These are phyloP conservation scores for Suhomyces terraborum DNA, from an alignment of 1,139 yeast species.

Conservation along the genomic window DNA sequence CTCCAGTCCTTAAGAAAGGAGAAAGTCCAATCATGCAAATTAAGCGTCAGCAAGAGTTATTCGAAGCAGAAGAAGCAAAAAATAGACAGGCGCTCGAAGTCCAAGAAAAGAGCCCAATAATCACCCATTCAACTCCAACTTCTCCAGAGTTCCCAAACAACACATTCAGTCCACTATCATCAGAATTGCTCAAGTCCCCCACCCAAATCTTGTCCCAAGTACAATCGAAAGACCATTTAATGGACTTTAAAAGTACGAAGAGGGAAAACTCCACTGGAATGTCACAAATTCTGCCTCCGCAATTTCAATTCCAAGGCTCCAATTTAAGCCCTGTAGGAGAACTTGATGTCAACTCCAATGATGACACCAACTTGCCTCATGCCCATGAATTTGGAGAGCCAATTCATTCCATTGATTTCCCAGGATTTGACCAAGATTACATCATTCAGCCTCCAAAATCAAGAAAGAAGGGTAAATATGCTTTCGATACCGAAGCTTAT, in stretches of 20 bases:
- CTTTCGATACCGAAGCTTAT: slow-evolving; percentile 1
- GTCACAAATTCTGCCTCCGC: slow-evolving; percentile 1
- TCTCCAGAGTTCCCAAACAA: neutral
- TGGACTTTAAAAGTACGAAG: neutral
- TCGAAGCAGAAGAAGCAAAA: slow-evolving; percentile 4
- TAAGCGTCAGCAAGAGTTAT: slow-evolving; percentile 27
- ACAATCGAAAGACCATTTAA: neutral
- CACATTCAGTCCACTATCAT: neutral
- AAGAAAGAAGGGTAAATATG: slow-evolving; percentile 12
- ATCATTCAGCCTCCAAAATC: slow-evolving; percentile 9
- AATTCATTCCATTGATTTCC: slow-evolving; percentile 23
- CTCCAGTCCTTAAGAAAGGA: slow-evolving; percentile 38
- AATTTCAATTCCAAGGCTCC: neutral
- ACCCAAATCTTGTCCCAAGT: neutral
- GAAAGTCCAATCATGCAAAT: slow-evolving; percentile 36
- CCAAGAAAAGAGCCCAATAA: neutral
- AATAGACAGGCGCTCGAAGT: neutral
- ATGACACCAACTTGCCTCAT: slow-evolving; percentile 23
- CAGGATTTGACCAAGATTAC: slow-evolving; percentile 30
- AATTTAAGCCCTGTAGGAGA: slow-evolving; percentile 20
- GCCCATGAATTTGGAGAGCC: slow-evolving; percentile 31
- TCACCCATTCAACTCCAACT: neutral
- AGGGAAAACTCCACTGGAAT: neutral
- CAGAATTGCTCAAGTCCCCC: neutral
- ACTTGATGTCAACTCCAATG: slow-evolving; percentile 13